phyloP scores from a whole-genome alignment of 495 filamentous ascomycete species.

The Astrocystis sublimbata region DNA sequence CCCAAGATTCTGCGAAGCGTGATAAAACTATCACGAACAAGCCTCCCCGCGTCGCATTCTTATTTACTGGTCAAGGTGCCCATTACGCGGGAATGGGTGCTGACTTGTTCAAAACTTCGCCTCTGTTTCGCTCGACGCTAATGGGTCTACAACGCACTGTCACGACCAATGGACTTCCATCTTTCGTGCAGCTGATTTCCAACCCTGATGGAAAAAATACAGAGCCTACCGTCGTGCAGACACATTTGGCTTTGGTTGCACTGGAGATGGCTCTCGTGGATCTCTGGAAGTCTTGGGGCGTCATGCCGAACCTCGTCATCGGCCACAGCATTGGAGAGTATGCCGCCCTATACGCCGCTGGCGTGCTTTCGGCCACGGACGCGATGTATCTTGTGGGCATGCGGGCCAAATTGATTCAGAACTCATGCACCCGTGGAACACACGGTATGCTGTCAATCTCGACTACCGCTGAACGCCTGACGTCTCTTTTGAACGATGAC shows the following conservation, averaged over 20 bases:
- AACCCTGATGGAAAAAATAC: not conserved
- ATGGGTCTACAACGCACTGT: not conserved
- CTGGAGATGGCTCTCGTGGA: not conserved
- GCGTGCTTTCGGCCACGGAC: slow-evolving; percentile 65
- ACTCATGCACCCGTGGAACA: not conserved
- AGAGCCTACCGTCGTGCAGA: not conserved
- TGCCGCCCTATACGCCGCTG: slow-evolving; percentile 55
- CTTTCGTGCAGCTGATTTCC: not conserved
- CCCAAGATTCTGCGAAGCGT: not conserved
- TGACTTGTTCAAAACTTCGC: not conserved
- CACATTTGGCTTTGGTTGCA: not conserved
- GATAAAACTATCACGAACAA: not conserved
- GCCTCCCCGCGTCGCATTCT: slow-evolving; percentile 52
- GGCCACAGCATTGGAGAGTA: slow-evolving; percentile 57
- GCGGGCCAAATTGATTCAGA: slow-evolving; percentile 62
- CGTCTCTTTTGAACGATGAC: slow-evolving; percentile 52
- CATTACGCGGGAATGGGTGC: not conserved
- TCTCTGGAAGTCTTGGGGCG: slow-evolving; percentile 4
- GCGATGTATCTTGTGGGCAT: slow-evolving; percentile 67
- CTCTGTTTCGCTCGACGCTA: not conserved
- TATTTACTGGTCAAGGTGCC: slow-evolving; percentile 59
- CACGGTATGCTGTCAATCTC: slow-evolving; percentile 32
- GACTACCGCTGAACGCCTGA: slow-evolving; percentile 38
- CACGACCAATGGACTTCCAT: not conserved
- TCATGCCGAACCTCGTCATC: slow-evolving; percentile 30